Evolutionary conservation across 2,329 filamentous ascomycete genomes (phyloP), one percentile per base, ranked within the genome.

Genomic region (Fusarium ramigenum): DNA sequence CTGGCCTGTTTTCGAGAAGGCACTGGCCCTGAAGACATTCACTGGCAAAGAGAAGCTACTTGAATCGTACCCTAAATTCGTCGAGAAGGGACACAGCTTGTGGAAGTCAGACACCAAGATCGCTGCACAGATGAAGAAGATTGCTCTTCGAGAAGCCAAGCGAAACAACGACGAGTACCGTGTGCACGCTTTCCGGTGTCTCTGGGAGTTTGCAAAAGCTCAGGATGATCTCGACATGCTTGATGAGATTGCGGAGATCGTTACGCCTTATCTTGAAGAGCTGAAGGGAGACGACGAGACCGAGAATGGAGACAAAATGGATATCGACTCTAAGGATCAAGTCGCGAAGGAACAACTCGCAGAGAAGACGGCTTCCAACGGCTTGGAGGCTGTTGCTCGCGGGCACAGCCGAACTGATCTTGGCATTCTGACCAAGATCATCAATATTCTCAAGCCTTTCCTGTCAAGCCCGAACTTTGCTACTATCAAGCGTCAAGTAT

Each of bases 11-110:
- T 86, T 97, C 53, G 94, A 98, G 72, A 94, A 93, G 78, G 91
- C 93, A 3, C 83, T 98, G 44, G 89, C 90, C 5, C 90, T 97
- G 18, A 98, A 98, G 86, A 97, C 95, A 2, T 99, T 97, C 87
- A 88, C 93, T 2, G 94, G 94, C 28, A 99, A 99, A 80, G 95
- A 98, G 82, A 91, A 90, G 74, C 89, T 99, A 37, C 86, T 98
- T 6, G 87, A 91, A 47, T 92, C 93, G 10, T 94, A 96, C 80
- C 92, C 94, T 8, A 88, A 90, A 65, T 96, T 98, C 76, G 90
- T 93, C 1, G 87, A 90, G 77, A 90, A 91, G 70, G 89, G 89
- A 1, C 87, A 87, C 72, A 81, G 81, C 12, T 84, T 93, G 36
- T 91, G 90, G 85, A 83, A 85, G 52, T 80, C 81, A 10, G 88